phyloP scores from a whole-genome alignment of 331 rosid genomes.

The Quercus lobata region DNA sequence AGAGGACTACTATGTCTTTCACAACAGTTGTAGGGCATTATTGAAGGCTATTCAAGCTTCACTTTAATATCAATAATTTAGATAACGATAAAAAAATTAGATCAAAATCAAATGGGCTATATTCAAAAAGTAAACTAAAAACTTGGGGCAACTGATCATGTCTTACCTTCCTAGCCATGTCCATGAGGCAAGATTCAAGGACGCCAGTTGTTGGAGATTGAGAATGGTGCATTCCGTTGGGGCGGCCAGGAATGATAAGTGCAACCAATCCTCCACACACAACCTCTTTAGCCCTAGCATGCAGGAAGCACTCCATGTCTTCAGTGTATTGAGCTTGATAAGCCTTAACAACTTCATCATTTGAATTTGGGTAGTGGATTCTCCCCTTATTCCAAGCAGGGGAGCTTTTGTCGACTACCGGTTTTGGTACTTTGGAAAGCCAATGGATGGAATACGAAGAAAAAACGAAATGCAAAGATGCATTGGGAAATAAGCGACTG shows the following conservation, averaged over 20 bases:
- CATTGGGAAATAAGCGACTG: not conserved
- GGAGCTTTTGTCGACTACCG: not conserved
- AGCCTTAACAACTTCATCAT: not conserved
- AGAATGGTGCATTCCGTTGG: not conserved
- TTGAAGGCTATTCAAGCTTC: too few species aligned
- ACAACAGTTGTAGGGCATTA: too few species aligned
- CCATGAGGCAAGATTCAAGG: not conserved
- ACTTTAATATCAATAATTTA: too few species aligned
- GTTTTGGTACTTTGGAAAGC: not conserved
- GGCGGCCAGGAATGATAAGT: not conserved
- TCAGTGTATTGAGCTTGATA: not conserved
- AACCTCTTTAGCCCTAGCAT: not conserved
- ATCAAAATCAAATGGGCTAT: too few species aligned
- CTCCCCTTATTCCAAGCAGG: not conserved
- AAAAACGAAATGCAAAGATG: not conserved
- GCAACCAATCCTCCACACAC: not conserved
- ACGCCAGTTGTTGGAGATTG: rapidly evolving
- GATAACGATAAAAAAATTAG: too few species aligned
- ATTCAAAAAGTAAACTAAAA: too few species aligned
- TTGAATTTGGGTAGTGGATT: not conserved
- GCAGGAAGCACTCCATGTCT: not conserved
- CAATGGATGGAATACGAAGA: not conserved
- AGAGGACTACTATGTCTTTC: too few species aligned
- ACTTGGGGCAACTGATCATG: not conserved
- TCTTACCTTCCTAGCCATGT: not conserved